Base-by-base conservation (phyloP, 75 land plant genomes). In the Pinus taeda region DNA sequence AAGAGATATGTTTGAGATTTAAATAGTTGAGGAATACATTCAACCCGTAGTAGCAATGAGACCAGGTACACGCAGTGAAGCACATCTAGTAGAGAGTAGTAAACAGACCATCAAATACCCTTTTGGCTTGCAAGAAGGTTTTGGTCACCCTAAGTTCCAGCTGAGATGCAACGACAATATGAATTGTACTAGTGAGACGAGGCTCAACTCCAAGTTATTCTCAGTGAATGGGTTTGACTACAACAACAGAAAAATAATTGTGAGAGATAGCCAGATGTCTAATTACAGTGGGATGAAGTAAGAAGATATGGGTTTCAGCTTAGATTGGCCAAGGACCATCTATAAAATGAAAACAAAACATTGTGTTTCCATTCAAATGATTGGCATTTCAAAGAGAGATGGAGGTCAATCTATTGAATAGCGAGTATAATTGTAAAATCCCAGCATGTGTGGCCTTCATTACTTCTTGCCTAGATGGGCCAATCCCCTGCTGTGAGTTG, bases 301-400 rank as follows among this genome's bases (percentile, higher is more conserved):
- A 13, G 37, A 76, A n/a, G 49, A 64, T 37, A 26, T 55, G 20
- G 77, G 65, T 9, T 15, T 76, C 13, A 64, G 49, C 14, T 64
- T 76, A 14, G 62, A 59, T 42, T 49, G 26, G 22, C 1, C 7
- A 5, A 55, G 22, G 18, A 33, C 77, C 15, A 61, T 6, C 12
- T 42, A 60, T 26, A 9, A 4, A 37, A 45, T 76, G 62, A 21
- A 1, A 17, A 55, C n/a, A n/a, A 17, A 60, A 21, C 77, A 76
- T 53, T 6, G 65, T 76, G 20, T 53, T 76, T 55, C 77, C 62
- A 24, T 67, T 76, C 15, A 76, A 76, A 22, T 76, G 77, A 67
- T 17, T 76, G 37, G n/a, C 42, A 6, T 61, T 76, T 61, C 39
- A 61, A 5, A 61, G 37, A 39, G 77, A 15, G 77, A 59, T 76